A percentile compares a stretch with the other conserved stretches of the same genome.
Conservation (phyloP, 768 basidiomycete genomes). For the Fomitopsis serialis region DNA sequence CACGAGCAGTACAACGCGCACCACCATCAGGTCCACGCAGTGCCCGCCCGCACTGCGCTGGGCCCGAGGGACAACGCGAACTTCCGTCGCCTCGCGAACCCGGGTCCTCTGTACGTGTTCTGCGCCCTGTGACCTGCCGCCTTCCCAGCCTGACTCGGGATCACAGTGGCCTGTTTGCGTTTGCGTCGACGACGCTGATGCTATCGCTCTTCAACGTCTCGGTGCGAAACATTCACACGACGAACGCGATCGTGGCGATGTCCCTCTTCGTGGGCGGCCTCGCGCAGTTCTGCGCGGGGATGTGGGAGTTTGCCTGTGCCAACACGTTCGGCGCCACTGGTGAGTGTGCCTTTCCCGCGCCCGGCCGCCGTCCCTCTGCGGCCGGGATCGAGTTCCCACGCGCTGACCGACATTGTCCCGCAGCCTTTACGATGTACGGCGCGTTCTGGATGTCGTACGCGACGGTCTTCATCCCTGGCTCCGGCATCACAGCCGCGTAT, state of each 20-base stretch:
- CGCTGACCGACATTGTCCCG: background rate
- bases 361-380: background rate
- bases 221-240: slow-evolving; percentile 43
- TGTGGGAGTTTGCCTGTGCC: slow-evolving; percentile 61
- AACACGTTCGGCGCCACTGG: slow-evolving; percentile 72
- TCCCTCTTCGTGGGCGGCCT: slow-evolving; percentile 82
- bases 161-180: slow-evolving; percentile 69
- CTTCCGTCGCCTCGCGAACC: slow-evolving; percentile 46
- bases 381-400: background rate
- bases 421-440: slow-evolving; percentile 79
- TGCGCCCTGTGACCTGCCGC: background rate
- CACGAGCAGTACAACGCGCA: slow-evolving; percentile 9
- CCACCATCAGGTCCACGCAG: background rate
- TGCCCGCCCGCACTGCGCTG: background rate
- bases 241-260: slow-evolving; percentile 83
- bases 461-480: slow-evolving; percentile 63
- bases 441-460: slow-evolving; percentile 88
- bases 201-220: slow-evolving; percentile 69
- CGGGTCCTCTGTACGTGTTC: slow-evolving; percentile 45
- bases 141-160: slow-evolving; percentile 7
- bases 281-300: slow-evolving; percentile 80
- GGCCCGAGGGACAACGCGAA: background rate
- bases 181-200: slow-evolving; percentile 80
- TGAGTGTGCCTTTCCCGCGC: slow-evolving; percentile 30
- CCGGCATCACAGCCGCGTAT: slow-evolving; percentile 58